Evolutionary conservation across 176 grass and related monocot species (phyloP).

Genomic region (Hsuehochloa calcarea): DNA sequence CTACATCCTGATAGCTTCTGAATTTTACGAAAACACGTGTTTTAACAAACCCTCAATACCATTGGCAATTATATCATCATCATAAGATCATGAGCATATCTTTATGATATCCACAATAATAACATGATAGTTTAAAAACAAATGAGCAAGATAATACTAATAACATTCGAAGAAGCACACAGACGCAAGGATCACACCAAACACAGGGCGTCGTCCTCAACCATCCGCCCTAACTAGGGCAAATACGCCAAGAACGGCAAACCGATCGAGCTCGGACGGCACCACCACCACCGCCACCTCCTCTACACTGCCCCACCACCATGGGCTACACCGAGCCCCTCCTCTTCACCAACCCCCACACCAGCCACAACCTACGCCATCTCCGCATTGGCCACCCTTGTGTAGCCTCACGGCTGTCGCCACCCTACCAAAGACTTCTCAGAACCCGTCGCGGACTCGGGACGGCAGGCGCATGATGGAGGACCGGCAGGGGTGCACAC

Average conservation of each 20-base stretch:
- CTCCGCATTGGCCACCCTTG: not conserved
- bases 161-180: too few relatives aligned
- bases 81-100: too few relatives aligned
- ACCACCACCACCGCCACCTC: not conserved
- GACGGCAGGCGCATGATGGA: too few relatives aligned
- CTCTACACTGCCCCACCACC: not conserved
- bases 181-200: not conserved
- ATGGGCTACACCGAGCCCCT: slow-evolving; percentile 39
- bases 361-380: slow-evolving; percentile 27
- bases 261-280: not conserved
- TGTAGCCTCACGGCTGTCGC: not conserved
- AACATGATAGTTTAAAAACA: too few relatives aligned
- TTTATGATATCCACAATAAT: too few relatives aligned
- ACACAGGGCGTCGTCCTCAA: not conserved
- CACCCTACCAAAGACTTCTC: not conserved
- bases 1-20: too few relatives aligned
- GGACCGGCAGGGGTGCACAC: too few relatives aligned
- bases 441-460: too few relatives aligned
- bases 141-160: too few relatives aligned
- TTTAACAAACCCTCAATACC: too few relatives aligned
- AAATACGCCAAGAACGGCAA: slow-evolving; percentile 38
- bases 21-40: too few relatives aligned
- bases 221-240: slow-evolving; percentile 13
- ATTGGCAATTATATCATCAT: too few relatives aligned
- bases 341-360: not conserved